Evolutionary conservation across 1,139 yeast species (phyloP), one percentile per base, ranked within the genome.

Genomic region (Candida labiduridarum): DNA sequence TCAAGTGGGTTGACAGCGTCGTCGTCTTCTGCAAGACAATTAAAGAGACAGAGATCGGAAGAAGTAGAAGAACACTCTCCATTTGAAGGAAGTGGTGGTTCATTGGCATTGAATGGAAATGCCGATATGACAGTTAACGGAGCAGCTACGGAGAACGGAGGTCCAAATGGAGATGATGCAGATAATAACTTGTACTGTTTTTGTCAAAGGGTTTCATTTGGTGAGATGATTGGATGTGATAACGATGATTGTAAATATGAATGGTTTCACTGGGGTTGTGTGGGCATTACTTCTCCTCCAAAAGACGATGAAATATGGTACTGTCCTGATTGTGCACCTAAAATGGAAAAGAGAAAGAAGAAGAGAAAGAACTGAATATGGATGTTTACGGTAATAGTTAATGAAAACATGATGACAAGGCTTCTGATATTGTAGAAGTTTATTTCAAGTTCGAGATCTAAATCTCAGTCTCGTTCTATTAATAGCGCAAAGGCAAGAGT

Each of bases 211-310:
- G 91, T 87, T 0, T 87, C 96, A 1, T 88, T 85, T 69, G 96
- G 96, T 11, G 89, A 89, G 57, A 90, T 90, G 96, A 85, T 90
- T 67, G 96, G 96, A 0, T 90, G 97, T 66, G 97, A 90, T 64
- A 87, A 87, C 60, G 84, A 82, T 16, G 84, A 84, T 56, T 90
- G 96, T 71, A 81, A 84, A 56, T 84, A 76, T 60, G 96, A 89
- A 65, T 90, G 97, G 97, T 90, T 89, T 66, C 94, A 87, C 65
- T 86, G 88, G 76, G 75, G 79, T 52, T 90, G 97, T 72, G 96
- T 90, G 46, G 96, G 96, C 1, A 78, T 90, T 47, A 78, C 80
- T 8, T 77, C 80, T 34, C 88, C 89, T 2, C 91, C 92, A 0
- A 81, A 80, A 59, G 88, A 84, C 46, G 80, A 79, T 54, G 80